These are phyloP conservation scores for Epichloe sylvatica DNA, from an alignment of 2,329 filamentous ascomycete genomes.

Conservation along the genomic window DNA sequence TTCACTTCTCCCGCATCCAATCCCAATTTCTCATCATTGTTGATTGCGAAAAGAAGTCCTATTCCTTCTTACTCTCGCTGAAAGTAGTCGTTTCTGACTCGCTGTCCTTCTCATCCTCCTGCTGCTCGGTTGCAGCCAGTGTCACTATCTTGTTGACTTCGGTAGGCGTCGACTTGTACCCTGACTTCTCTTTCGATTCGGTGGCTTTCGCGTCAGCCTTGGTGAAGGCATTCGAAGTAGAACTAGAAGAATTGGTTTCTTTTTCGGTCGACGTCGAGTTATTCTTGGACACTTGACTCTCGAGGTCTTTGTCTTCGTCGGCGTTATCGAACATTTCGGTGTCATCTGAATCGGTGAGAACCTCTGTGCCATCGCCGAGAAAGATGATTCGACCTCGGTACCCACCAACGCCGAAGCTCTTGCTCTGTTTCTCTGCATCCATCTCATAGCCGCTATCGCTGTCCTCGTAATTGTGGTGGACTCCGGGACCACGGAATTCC, in stretches of 20 bases:
- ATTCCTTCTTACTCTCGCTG: conserved; percentile 23
- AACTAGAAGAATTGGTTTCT: conserved; percentile 4
- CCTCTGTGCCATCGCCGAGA: conserved; percentile 87
- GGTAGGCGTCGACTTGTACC: conserved; percentile 6
- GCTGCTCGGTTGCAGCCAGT: conserved; percentile 3
- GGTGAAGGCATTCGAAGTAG: conserved; percentile 7
- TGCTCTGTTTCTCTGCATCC: conserved; percentile 51
- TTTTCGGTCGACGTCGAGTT: conserved; percentile 16
- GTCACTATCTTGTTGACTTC: background rate
- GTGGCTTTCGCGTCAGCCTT: conserved; percentile 9
- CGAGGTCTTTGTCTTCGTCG: conserved; percentile 75
- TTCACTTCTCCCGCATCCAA: conserved; percentile 1
- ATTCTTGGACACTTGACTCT: conserved; percentile 64
- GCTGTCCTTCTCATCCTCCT: conserved; percentile 14
- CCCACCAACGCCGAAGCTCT: conserved; percentile 51
- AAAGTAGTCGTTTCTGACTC: conserved; percentile 12
- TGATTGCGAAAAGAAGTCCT: conserved; percentile 16
- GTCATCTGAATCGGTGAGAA: conserved; percentile 77
- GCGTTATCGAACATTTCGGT: conserved; percentile 84
- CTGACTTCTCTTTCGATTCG: conserved; percentile 7
- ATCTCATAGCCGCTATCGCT: conserved; percentile 65
- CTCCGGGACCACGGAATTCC: conserved; percentile 71
- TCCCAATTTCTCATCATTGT: background rate
- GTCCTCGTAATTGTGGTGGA: conserved; percentile 72
- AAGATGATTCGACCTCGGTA: conserved; percentile 82